Evolutionary conservation across 2,329 filamentous ascomycete genomes (phyloP).

Genomic region (Lizonia empirigonia): DNA sequence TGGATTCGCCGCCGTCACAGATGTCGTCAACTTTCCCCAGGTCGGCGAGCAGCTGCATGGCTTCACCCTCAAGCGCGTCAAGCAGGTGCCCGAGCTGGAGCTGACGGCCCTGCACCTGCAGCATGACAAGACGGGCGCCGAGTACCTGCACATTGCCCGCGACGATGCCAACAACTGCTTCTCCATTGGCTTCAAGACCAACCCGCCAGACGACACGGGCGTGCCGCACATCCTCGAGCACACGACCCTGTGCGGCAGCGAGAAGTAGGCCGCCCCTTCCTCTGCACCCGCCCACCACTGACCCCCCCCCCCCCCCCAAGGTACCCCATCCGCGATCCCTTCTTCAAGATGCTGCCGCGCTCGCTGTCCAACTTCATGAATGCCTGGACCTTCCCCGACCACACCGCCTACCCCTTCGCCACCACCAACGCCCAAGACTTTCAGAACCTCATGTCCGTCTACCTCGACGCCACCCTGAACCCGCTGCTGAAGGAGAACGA

Average conservation of each 20-base stretch:
- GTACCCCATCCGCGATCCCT: conserved; percentile 96
- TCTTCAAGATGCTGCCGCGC: conserved; percentile 99
- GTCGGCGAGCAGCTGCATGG: conserved; percentile 88
- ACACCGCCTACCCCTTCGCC: conserved; percentile 97
- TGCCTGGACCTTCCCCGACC: conserved; percentile 93
- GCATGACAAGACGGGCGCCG: conserved; percentile 93
- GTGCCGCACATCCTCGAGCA: conserved; percentile 98
- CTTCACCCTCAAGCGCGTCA: conserved; percentile 86
- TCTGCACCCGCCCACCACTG: background rate
- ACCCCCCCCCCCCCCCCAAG: conserved; percentile 53
- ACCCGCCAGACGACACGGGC: conserved; percentile 93
- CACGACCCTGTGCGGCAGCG: conserved; percentile 92
- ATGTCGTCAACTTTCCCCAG: conserved; percentile 75
- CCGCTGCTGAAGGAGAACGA: conserved; percentile 89
- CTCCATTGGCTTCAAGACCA: conserved; percentile 98
- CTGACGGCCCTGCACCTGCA: conserved; percentile 87
- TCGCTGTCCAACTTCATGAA: conserved; percentile 99
- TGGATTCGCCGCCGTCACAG: conserved; percentile 70
- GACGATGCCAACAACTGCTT: conserved; percentile 99
- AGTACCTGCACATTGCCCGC: conserved; percentile 92
- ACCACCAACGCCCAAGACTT: conserved; percentile 96
- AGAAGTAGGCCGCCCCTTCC: conserved; percentile 66
- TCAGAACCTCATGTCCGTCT: conserved; percentile 94
- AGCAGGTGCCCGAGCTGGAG: conserved; percentile 93
- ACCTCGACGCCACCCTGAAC: conserved; percentile 90